Evolutionary conservation across 116 monocot genomes (phyloP).

Genomic region (Cymodocea nodosa): DNA sequence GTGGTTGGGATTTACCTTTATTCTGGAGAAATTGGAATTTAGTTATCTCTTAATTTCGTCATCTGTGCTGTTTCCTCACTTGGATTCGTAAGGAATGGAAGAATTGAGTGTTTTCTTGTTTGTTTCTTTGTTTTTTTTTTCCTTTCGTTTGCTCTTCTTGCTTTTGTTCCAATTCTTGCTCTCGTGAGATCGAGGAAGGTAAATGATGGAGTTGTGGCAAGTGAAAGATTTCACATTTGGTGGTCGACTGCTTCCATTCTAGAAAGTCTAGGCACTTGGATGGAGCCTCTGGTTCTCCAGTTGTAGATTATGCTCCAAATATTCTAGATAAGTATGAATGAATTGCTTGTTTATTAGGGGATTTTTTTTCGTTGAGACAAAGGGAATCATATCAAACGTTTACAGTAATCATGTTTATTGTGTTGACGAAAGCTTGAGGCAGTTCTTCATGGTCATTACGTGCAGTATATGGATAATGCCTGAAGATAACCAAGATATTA

Average conservation of each 20-base stretch:
- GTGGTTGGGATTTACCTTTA: neutral
- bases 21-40: neutral
- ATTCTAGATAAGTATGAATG: neutral
- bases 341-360: neutral
- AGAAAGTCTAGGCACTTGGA: no score
- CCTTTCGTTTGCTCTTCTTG: no score
- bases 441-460: neutral
- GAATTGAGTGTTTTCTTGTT: no score
- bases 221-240: no score
- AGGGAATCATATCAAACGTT: neutral
- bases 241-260: no score
- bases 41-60: neutral
- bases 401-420: neutral
- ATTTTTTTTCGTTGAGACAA: no score
- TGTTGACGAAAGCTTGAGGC: neutral
- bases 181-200: no score
- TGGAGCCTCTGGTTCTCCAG: neutral
- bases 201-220: no score
- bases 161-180: no score
- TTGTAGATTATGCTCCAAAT: neutral
- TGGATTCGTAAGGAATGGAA: no score
- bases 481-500: slow-evolving; percentile 40
- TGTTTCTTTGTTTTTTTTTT: no score
- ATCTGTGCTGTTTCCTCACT: neutral
- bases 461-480: slow-evolving; percentile 70